These are phyloP conservation scores for Pseudopyricularia cyperi DNA, from an alignment of 2,329 filamentous ascomycete species.

Conservation along the genomic window DNA sequence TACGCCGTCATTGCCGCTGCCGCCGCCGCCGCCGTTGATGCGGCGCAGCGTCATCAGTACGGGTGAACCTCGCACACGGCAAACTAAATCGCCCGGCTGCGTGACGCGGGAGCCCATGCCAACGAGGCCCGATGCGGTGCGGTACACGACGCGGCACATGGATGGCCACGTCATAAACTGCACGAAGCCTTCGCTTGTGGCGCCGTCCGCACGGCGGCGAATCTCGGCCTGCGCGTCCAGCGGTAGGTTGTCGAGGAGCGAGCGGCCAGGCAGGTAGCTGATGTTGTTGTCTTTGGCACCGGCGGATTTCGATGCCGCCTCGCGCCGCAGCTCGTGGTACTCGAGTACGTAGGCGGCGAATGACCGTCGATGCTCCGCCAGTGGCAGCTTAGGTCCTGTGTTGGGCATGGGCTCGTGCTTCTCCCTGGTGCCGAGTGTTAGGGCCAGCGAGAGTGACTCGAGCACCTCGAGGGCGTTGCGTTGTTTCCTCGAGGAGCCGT, in stretches of 20 bases:
- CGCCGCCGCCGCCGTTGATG: neutral
- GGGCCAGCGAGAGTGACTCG: constrained; percentile 7
- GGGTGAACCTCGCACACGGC: constrained; percentile 5
- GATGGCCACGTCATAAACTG: constrained; percentile 8
- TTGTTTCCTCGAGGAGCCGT: neutral
- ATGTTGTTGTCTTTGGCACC: neutral
- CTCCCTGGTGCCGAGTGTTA: constrained; percentile 7
- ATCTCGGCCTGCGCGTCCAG: constrained; percentile 5
- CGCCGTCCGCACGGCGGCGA: constrained; percentile 5
- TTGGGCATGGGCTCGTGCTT: constrained; percentile 1
- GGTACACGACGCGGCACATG: constrained; percentile 8
- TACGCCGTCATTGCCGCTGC: neutral
- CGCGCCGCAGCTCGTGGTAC: constrained; percentile 5
- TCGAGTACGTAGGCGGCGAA: constrained; percentile 8
- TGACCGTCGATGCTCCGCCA: constrained; percentile 5
- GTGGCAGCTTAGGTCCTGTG: constrained; percentile 2
- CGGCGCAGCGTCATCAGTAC: constrained; percentile 8
- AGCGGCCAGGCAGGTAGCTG: constrained; percentile 3
- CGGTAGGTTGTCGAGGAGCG: constrained; percentile 6
- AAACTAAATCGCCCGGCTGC: constrained; percentile 7
- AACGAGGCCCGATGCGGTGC: constrained; percentile 6
- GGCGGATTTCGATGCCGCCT: neutral
- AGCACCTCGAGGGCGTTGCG: constrained; percentile 4
- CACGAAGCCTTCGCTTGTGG: constrained; percentile 5
- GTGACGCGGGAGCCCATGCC: constrained; percentile 8